Conservation (phyloP, 129 eudicot species). For the Calendula officinalis region DNA sequence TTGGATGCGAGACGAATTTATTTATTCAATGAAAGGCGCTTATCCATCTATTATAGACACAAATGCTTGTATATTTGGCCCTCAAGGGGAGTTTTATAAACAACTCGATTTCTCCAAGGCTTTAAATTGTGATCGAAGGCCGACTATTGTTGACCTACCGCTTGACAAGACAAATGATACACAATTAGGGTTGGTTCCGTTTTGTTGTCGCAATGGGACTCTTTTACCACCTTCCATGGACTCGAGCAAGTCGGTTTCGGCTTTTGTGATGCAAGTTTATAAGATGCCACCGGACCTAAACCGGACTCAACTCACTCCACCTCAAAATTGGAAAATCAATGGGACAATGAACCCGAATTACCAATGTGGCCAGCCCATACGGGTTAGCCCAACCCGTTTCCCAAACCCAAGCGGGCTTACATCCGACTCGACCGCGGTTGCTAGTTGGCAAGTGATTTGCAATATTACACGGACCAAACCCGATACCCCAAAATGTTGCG, state of each 20-base stretch:
- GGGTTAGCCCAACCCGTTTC: slow-evolving; percentile 47
- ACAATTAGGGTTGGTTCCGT: slow-evolving; percentile 51
- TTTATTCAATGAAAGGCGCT: slow-evolving; percentile 68
- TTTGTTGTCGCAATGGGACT: slow-evolving; percentile 68
- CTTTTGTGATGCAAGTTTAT: slow-evolving; percentile 57
- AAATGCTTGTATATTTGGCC: slow-evolving; percentile 55
- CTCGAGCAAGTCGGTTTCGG: slow-evolving; percentile 40
- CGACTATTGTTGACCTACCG: slow-evolving; percentile 72
- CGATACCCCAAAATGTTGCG: slow-evolving; percentile 56
- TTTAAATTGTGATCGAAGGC: slow-evolving; percentile 52
- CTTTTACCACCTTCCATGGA: slow-evolving; percentile 56
- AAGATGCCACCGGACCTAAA: slow-evolving; percentile 68
- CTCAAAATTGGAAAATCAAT: slow-evolving; percentile 58
- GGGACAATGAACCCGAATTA: slow-evolving; percentile 46
- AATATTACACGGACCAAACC: slow-evolving; percentile 32
- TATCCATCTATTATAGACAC: slow-evolving; percentile 50
- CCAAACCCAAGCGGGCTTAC: slow-evolving; percentile 55
- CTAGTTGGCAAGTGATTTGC: slow-evolving; percentile 70
- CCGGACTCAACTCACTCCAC: slow-evolving; percentile 53
- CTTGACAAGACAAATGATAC: slow-evolving; percentile 51
- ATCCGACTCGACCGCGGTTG: slow-evolving; percentile 43
- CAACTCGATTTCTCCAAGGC: slow-evolving; percentile 56
- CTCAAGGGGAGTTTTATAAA: slow-evolving; percentile 48
- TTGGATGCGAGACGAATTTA: slow-evolving; percentile 69
- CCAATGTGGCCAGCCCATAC: slow-evolving; percentile 51